These are phyloP conservation scores for Neurospora crassa DNA, from an alignment of 2,329 filamentous ascomycete species.

Conservation along the genomic window DNA sequence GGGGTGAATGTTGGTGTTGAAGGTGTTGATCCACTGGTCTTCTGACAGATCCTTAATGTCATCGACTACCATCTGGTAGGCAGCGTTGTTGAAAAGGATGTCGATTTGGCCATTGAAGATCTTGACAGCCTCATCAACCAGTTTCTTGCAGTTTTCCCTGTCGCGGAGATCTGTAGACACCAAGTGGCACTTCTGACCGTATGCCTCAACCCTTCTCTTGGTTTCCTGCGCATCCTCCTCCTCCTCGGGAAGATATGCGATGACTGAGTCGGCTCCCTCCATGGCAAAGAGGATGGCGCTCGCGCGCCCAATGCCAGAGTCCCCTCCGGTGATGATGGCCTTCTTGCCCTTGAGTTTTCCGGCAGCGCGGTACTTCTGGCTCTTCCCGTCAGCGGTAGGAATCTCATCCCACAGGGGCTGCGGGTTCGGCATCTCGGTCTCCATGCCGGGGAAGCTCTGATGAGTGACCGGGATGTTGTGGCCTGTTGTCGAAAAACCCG, in stretches of 20 bases:
- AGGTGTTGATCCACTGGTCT: conserved; percentile 71
- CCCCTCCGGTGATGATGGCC: conserved; percentile 72
- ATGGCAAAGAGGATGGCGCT: conserved; percentile 69
- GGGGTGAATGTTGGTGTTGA: conserved; percentile 75
- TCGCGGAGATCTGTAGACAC: conserved; percentile 55
- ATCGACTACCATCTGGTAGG: conserved; percentile 63
- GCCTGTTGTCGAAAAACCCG: conserved; percentile 17
- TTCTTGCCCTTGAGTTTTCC: conserved; percentile 67
- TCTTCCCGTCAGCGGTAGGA: conserved; percentile 57
- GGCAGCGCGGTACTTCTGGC: conserved; percentile 62
- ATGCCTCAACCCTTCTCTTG: conserved; percentile 57
- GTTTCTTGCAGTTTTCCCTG: conserved; percentile 57
- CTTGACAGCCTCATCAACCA: conserved; percentile 57
- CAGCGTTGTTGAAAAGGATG: conserved; percentile 66
- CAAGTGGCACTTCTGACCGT: conserved; percentile 56
- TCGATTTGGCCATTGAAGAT: conserved; percentile 57
- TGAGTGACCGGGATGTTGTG: conserved; percentile 30
- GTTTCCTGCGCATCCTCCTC: conserved; percentile 69
- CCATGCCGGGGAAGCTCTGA: conserved; percentile 34
- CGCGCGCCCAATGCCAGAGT: conserved; percentile 69
- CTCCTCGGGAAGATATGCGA: conserved; percentile 67
- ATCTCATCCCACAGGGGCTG: conserved; percentile 55
- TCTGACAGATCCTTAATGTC: conserved; percentile 64
- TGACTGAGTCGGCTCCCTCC: conserved; percentile 67
- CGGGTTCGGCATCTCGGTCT: conserved; percentile 39